Percentiles rank a stretch among this genome's conserved stretches.
Conservation (phyloP, 352 stramenopile species). For the Pythium sukuiense region DNA sequence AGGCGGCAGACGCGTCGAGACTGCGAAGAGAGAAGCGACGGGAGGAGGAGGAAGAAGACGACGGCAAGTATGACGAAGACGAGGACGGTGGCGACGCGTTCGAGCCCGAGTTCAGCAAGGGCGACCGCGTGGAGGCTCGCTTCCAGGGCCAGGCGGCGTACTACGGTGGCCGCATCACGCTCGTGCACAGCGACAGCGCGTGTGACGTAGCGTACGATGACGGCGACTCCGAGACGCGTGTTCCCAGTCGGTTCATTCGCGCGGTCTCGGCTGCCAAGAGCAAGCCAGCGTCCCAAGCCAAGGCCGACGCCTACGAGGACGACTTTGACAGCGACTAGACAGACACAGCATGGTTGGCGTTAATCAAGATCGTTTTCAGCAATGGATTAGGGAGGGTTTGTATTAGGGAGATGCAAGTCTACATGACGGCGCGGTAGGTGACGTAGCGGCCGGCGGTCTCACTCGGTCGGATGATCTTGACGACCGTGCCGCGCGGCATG, state of each 20-base stretch:
- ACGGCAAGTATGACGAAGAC: constrained; percentile 22
- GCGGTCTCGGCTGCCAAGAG: background rate
- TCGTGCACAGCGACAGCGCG: constrained; percentile 48
- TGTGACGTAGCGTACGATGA: constrained; percentile 77
- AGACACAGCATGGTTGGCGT: background rate
- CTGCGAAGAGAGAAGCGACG: background rate
- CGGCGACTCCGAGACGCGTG: constrained; percentile 60
- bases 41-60: constrained; percentile 16
- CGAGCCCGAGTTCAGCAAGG: constrained; percentile 46
- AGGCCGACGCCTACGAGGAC: constrained; percentile 44
- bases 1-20: background rate
- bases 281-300: constrained; percentile 12
- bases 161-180: constrained; percentile 51
- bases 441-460: constrained; percentile 99
- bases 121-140: constrained; percentile 60
- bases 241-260: constrained; percentile 48
- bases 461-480: constrained; percentile 99
- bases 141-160: constrained; percentile 54
- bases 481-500: constrained; percentile 97
- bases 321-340: constrained; percentile 62
- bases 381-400: background rate
- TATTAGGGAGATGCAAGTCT: constrained; percentile 34
- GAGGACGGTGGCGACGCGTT: constrained; percentile 37
- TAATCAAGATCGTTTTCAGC: background rate
- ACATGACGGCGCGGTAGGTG: constrained; percentile 99